A percentile compares a stretch with the other conserved stretches of the same genome.
Evolutionary conservation across 257 asterid genomes (phyloP).

Genomic region (Verbascum thapsus): DNA sequence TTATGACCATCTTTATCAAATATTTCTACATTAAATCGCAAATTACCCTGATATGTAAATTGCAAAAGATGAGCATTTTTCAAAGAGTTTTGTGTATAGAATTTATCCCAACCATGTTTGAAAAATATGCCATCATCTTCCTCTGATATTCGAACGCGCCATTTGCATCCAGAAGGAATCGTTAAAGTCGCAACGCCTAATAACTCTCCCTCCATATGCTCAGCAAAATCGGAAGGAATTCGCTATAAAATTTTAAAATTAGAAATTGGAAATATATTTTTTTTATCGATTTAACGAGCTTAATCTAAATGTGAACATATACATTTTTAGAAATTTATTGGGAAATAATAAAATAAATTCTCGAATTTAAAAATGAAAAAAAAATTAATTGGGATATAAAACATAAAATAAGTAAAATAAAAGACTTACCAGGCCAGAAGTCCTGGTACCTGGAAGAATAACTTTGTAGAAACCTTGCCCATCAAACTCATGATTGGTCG

Average conservation of each 20-base stretch:
- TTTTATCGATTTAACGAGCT: too few relatives aligned
- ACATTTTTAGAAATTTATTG: too few relatives aligned
- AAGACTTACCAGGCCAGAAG: slow-evolving; percentile 26
- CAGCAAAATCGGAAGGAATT: slow-evolving; percentile 22
- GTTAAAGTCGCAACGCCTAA: slow-evolving; percentile 7
- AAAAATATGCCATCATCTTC: slow-evolving; percentile 17
- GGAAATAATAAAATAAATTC: too few relatives aligned
- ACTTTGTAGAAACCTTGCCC: slow-evolving; percentile 29
- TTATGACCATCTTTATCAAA: slow-evolving; percentile 1
- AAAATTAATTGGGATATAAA: neutral
- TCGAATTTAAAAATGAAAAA: too few relatives aligned
- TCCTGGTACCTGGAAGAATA: slow-evolving; percentile 26
- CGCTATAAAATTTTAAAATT: neutral
- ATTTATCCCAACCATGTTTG: slow-evolving; percentile 31
- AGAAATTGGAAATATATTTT: too few relatives aligned
- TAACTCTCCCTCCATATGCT: slow-evolving; percentile 9
- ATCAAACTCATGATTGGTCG: neutral
- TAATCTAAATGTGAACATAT: too few relatives aligned
- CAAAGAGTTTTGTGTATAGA: slow-evolving; percentile 25
- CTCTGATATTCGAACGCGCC: slow-evolving; percentile 14
- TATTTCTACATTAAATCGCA: slow-evolving; percentile 25
- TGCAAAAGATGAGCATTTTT: slow-evolving; percentile 19
- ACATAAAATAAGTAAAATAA: neutral
- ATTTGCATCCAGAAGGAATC: neutral
- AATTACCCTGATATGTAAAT: slow-evolving; percentile 28